phyloP scores from a whole-genome alignment of 116 monocot genomes.

The Dioscorea cayenensis region DNA sequence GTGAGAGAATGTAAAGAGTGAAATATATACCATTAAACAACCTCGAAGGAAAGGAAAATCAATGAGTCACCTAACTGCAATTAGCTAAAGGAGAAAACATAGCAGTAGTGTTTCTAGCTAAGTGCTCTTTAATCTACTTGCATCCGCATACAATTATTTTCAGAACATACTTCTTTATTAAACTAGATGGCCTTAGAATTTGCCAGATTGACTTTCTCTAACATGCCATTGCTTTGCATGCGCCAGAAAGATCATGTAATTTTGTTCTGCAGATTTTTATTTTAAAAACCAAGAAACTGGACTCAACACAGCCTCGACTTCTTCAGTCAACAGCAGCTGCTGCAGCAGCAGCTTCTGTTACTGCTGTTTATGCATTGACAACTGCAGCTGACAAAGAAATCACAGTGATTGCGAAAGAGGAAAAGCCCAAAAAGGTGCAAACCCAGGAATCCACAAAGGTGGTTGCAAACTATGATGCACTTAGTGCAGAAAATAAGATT shows the following conservation, averaged over 20 bases:
- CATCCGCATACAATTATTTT: no score
- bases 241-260: not conserved
- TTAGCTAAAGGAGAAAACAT: no score
- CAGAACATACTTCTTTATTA: no score
- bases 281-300: conserved; percentile 48
- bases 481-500: conserved; percentile 39
- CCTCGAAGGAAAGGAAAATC: no score
- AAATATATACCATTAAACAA: no score
- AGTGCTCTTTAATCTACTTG: no score
- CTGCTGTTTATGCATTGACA: conserved; percentile 78
- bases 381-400: conserved; percentile 9
- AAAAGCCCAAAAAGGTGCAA: conserved; percentile 14
- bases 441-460: conserved; percentile 8
- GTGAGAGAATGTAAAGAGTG: no score
- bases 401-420: conserved; percentile 4
- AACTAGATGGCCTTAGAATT: no score
- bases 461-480: conserved; percentile 14
- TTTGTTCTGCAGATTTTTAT: conserved; percentile 29
- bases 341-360: conserved; percentile 91
- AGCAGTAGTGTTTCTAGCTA: no score
- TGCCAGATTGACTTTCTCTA: no score
- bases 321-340: conserved; percentile 87
- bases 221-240: not conserved
- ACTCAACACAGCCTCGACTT: conserved; percentile 42
- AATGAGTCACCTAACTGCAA: no score